Evolutionary conservation across 2,329 filamentous ascomycete species (phyloP).

Genomic region (Fusarium humuli): DNA sequence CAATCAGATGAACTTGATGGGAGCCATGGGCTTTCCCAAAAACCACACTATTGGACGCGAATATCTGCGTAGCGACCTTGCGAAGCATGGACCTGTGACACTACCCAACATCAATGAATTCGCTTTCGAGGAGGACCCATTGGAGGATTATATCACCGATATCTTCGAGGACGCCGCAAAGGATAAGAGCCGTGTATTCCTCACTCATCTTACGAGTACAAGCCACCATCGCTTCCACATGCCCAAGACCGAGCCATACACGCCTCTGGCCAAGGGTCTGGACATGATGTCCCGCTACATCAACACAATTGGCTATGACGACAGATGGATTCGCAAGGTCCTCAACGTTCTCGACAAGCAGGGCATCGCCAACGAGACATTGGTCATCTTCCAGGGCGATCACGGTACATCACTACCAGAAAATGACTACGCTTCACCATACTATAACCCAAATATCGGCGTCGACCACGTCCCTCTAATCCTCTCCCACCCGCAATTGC

Average conservation of each 20-base stretch:
- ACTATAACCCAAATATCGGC: conserved; percentile 50
- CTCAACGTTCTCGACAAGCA: conserved; percentile 48
- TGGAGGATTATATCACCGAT: conserved; percentile 51
- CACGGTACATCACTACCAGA: conserved; percentile 51
- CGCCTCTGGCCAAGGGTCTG: conserved; percentile 43
- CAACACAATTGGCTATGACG: conserved; percentile 50
- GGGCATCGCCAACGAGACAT: conserved; percentile 50
- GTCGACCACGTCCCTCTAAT: conserved; percentile 50
- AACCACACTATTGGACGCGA: conserved; percentile 46
- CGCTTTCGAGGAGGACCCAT: conserved; percentile 48
- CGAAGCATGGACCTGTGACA: conserved; percentile 48
- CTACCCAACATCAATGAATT: conserved; percentile 53
- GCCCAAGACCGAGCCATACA: conserved; percentile 46
- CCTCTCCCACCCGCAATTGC: conserved; percentile 49
- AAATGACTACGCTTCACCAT: conserved; percentile 47
- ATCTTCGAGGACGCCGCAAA: conserved; percentile 48
- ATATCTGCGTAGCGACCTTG: conserved; percentile 46
- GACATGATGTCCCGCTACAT: conserved; percentile 50
- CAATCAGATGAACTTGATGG: conserved; percentile 50
- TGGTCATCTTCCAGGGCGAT: conserved; percentile 51
- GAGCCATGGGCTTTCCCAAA: conserved; percentile 47
- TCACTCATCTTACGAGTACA: conserved; percentile 53
- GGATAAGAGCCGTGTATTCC: conserved; percentile 50
- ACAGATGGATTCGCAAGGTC: conserved; percentile 49
- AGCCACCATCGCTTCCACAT: conserved; percentile 51